phyloP scores from a whole-genome alignment of 495 filamentous ascomycete species.

The Neurospora sp. region DNA sequence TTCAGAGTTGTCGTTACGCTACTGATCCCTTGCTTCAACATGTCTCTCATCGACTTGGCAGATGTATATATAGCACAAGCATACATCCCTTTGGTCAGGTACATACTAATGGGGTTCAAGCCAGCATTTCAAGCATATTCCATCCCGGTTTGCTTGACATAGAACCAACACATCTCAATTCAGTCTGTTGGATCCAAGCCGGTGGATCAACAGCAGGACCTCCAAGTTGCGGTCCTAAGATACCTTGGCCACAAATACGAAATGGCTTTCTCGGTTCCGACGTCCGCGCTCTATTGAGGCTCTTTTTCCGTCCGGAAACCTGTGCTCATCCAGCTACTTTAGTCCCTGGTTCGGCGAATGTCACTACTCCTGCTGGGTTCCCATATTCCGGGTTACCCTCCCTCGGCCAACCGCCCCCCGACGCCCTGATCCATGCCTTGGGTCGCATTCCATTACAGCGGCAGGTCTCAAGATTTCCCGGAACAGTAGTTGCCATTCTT shows the following conservation, averaged over 20 bases:
- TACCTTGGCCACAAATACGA: not conserved
- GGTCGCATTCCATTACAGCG: constrained; percentile 20
- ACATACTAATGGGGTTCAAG: not conserved
- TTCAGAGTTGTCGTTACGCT: not conserved
- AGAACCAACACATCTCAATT: not conserved
- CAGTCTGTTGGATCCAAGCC: not conserved
- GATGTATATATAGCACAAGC: not conserved
- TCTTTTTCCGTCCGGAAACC: not conserved
- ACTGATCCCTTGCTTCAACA: not conserved
- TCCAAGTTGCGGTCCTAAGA: not conserved
- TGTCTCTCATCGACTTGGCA: not conserved
- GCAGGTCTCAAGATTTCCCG: constrained; percentile 3
- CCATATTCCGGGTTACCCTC: constrained; percentile 15
- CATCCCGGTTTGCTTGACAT: not conserved
- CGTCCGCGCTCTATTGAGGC: not conserved
- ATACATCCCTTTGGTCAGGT: not conserved
- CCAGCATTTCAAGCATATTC: not conserved
- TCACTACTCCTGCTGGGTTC: not conserved
- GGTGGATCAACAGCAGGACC: not conserved
- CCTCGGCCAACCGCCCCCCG: constrained; percentile 1
- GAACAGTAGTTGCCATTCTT: constrained; percentile 4
- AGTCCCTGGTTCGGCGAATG: not conserved
- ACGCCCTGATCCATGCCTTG: constrained; percentile 6
- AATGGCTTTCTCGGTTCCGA: not conserved
- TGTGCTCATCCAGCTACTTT: not conserved